These are phyloP conservation scores for Mycena belliarum DNA, from an alignment of 768 basidiomycete genomes.

Conservation along the genomic window DNA sequence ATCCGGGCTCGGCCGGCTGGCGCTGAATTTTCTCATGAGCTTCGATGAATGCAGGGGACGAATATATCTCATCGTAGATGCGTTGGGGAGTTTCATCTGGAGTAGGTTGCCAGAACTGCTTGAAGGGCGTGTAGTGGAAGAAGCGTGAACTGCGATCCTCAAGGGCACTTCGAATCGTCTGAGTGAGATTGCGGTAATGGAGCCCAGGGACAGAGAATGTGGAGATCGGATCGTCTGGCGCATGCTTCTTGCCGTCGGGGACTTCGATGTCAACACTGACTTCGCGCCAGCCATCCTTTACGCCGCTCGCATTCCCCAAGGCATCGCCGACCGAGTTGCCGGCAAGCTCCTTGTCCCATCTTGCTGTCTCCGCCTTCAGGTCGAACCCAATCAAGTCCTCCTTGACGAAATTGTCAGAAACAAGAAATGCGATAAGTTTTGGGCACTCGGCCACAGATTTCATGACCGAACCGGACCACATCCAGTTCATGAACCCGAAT, in stretches of 20 bases:
- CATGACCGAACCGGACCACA: slow-evolving; percentile 5
- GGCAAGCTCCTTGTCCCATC: slow-evolving; percentile 1
- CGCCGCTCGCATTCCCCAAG: too few relatives aligned
- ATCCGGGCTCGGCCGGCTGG: neutral
- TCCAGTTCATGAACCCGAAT: slow-evolving; percentile 11
- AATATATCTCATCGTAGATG: neutral
- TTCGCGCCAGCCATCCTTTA: slow-evolving; percentile 13
- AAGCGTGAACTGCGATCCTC: neutral
- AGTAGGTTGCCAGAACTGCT: neutral
- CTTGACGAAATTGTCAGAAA: neutral
- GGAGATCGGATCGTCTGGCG: slow-evolving; percentile 11
- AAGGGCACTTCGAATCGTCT: neutral
- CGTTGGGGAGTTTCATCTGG: neutral
- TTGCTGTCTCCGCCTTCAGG: neutral
- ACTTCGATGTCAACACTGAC: slow-evolving; percentile 17
- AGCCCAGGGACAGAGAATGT: slow-evolving; percentile 10
- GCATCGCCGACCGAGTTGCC: neutral
- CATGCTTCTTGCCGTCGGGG: slow-evolving; percentile 21
- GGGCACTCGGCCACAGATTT: slow-evolving; percentile 1
- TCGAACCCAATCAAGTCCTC: neutral
- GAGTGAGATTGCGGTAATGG: neutral
- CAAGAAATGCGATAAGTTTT: neutral
- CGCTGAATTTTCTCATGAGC: neutral
- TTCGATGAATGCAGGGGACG: neutral
- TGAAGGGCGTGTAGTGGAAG: neutral